Evolutionary conservation across 345 rosid species (phyloP), one percentile per base, ranked within the genome.

Genomic region (Anacardium occidentale): DNA sequence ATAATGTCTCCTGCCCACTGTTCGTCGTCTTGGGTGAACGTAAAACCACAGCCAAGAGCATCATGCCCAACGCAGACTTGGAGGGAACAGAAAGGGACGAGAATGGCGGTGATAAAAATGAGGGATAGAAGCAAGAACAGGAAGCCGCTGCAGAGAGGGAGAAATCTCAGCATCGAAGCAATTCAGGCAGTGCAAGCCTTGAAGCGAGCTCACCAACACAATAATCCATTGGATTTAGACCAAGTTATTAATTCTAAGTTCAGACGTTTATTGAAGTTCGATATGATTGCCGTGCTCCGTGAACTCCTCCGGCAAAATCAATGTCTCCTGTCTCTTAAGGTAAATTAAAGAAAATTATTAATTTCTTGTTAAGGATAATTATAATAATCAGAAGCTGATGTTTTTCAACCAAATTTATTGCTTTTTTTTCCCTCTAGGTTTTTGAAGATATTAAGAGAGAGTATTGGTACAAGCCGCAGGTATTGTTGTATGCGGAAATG

Each of bases 101-200:
- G 74, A 74, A 66, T 59, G 37, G 73, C 75, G 75, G 79, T 25
- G 67, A 76, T 85, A 66, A 77, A 66, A 25, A 87, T 87, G 91
- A 86, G 84, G 37, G 91, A 85, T 82, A 78, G 97, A 53, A 80
- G 90, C 84, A 85, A 83, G 80, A 92, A 92, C 83, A 78, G 91
- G 63, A 87, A 83, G 84, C 94, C 89, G 55, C 77, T 90, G 63
- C 94, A 86, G 84, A 85, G 79, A 82, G 91, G 98, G 72, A 82
- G 97, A 73, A 83, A 81, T 81, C 90, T 90, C 70, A 92, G 97
- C 85, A 88, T 83, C 71, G 97, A 92, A 78, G 91, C 94, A 13
- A 92, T 92, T 64, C 96, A 92, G 69, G 80, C 89, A 0, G 87
- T 92, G 25, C 97, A 92, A 75, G 78, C 92, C 13, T 82, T 87